These are phyloP conservation scores for Favolaschia claudopus DNA, from an alignment of 768 basidiomycete species.

Conservation along the genomic window DNA sequence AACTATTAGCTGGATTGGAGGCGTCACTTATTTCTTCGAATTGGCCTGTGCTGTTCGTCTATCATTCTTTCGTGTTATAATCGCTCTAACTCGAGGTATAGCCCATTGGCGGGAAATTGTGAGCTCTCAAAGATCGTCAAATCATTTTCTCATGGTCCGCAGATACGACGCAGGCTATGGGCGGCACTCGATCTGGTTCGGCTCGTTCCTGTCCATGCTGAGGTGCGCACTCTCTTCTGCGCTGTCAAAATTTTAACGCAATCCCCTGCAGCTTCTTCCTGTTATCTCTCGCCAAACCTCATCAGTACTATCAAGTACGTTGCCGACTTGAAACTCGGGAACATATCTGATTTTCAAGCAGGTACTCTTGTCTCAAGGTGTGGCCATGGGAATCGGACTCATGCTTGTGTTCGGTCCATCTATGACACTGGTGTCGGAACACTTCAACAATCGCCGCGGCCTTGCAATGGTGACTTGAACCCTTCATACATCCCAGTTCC, in stretches of 20 bases:
- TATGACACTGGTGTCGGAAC: constrained; percentile 15
- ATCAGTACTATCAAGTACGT: constrained; percentile 16
- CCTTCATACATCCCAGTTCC: background rate
- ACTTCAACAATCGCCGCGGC: constrained; percentile 9
- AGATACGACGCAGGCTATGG: constrained; percentile 15
- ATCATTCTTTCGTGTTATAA: background rate
- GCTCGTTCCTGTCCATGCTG: constrained; percentile 19
- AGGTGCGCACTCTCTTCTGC: background rate
- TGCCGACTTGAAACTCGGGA: background rate
- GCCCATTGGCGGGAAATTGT: constrained; percentile 11
- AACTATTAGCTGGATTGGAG: constrained; percentile 16
- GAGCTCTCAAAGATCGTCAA: background rate
- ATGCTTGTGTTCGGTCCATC: constrained; percentile 15
- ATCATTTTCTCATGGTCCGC: background rate
- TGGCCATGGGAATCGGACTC: constrained; percentile 15
- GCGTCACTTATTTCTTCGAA: constrained; percentile 15
- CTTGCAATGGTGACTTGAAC: constrained; percentile 9
- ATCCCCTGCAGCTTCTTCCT: background rate
- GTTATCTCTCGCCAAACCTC: constrained; percentile 12
- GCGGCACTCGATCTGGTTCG: constrained; percentile 13
- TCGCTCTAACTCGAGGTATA: background rate
- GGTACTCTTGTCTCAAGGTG: constrained; percentile 17
- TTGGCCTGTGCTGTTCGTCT: constrained; percentile 7
- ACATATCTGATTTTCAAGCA: background rate
- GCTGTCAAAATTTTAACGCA: background rate